Evolutionary conservation across 441 rosid genomes (phyloP).

Genomic region (Erodium moschatum): DNA sequence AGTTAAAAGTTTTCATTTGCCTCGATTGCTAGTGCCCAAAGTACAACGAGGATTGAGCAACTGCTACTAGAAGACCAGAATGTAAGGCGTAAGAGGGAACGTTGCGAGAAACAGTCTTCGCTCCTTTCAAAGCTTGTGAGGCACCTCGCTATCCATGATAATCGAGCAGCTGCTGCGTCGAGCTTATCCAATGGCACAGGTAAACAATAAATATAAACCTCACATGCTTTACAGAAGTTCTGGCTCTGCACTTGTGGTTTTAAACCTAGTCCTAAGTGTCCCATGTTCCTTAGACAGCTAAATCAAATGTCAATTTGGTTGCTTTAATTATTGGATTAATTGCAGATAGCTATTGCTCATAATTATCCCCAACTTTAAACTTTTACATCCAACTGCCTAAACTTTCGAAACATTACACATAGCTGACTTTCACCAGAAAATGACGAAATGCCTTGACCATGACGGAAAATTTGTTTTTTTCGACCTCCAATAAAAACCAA

Average conservation of each 20-base stretch:
- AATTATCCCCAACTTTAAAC: too few relatives aligned
- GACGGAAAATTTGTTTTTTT: too few relatives aligned
- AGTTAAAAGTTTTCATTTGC: not conserved
- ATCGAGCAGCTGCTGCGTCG: slow-evolving; percentile 85
- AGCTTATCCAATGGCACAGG: slow-evolving; percentile 67
- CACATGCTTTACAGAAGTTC: not conserved
- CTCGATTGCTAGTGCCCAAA: slow-evolving; percentile 49
- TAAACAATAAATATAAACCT: slow-evolving; percentile 13
- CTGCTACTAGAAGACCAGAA: slow-evolving; percentile 86
- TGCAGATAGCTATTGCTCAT: too few relatives aligned
- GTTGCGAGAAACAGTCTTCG: slow-evolving; percentile 72
- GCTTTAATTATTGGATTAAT: too few relatives aligned
- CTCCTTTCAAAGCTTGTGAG: slow-evolving; percentile 77
- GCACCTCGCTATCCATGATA: slow-evolving; percentile 81
- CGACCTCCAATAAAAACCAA: too few relatives aligned
- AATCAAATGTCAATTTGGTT: not conserved
- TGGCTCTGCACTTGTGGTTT: not conserved
- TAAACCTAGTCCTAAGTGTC: too few relatives aligned
- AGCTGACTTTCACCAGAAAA: too few relatives aligned
- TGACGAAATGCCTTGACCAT: too few relatives aligned
- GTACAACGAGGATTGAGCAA: slow-evolving; percentile 69
- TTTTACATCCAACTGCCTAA: too few relatives aligned
- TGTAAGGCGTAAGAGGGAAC: slow-evolving; percentile 68
- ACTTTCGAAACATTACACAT: too few relatives aligned
- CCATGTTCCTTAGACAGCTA: not conserved